Conservation (phyloP, 345 rosid genomes). For the Camelina sativa region DNA sequence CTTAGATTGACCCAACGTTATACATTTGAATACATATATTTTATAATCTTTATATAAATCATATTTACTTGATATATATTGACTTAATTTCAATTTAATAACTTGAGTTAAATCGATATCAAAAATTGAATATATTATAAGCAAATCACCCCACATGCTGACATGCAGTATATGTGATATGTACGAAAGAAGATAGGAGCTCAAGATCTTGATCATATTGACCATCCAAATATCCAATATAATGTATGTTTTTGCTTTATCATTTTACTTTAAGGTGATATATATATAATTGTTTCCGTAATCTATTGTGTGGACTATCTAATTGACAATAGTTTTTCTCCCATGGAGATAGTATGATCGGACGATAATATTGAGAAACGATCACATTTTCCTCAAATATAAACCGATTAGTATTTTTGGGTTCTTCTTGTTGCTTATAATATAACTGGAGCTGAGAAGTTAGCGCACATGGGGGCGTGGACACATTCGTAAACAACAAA, state of each 20-base stretch:
- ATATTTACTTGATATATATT: neutral
- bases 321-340: neutral
- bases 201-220: conserved; percentile 19
- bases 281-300: neutral
- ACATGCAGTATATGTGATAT: conserved; percentile 21
- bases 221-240: no score
- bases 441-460: conserved; percentile 1
- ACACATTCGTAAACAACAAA: conserved; percentile 40
- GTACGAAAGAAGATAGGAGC: conserved; percentile 11
- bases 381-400: neutral
- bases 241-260: neutral
- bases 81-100: neutral
- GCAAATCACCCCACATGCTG: conserved; percentile 32
- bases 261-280: neutral
- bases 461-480: conserved; percentile 29
- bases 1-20: conserved; percentile 5
- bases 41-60: neutral
- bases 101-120: neutral
- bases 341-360: neutral
- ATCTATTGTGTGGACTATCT: neutral
- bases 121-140: conserved; percentile 4
- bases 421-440: neutral
- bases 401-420: conserved; percentile 8
- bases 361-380: conserved; percentile 8
- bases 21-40: neutral